Conservation (phyloP, 1,284 basidiomycete genomes). For the Exobasidium cylindrosporum region DNA sequence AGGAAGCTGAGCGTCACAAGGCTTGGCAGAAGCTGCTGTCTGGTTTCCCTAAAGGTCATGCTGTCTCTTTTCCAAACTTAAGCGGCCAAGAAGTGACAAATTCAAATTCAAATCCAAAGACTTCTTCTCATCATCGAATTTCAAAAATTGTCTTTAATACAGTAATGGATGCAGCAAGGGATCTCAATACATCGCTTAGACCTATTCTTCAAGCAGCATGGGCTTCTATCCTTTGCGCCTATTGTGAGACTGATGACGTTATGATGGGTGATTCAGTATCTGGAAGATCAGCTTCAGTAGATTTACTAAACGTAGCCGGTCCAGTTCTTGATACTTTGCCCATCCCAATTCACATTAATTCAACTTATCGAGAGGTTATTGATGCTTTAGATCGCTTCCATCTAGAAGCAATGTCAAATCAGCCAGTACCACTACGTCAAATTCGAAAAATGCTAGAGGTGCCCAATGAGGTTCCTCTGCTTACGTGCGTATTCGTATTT, state of each 20-base stretch:
- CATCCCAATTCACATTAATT: slow-evolving; percentile 32
- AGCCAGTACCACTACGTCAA: slow-evolving; percentile 26
- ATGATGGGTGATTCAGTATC: slow-evolving; percentile 51
- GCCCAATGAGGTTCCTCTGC: slow-evolving; percentile 37
- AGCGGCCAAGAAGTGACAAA: background rate
- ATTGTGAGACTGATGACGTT: slow-evolving; percentile 41
- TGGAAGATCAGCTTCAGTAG: slow-evolving; percentile 28
- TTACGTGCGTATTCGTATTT: slow-evolving; percentile 53
- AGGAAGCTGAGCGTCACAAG: slow-evolving; percentile 11
- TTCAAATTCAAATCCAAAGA: background rate
- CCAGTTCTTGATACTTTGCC: slow-evolving; percentile 48
- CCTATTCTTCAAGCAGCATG: slow-evolving; percentile 53
- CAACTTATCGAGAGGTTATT: slow-evolving; percentile 24
- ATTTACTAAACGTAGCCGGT: slow-evolving; percentile 36
- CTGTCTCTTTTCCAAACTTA: background rate
- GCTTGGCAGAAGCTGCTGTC: background rate
- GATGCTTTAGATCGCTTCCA: slow-evolving; percentile 33
- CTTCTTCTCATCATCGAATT: background rate
- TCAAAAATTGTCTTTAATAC: background rate
- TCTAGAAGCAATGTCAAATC: slow-evolving; percentile 25
- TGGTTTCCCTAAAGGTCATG: background rate
- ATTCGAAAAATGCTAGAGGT: slow-evolving; percentile 43
- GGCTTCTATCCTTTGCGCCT: slow-evolving; percentile 47
- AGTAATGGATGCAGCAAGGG: slow-evolving; percentile 29
- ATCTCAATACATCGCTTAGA: slow-evolving; percentile 46